A percentile compares a stretch with the other conserved stretches of the same genome.
These are phyloP conservation scores for Balamuthia mandrillaris DNA, from an alignment of 208 protist genomes.

Conservation along the genomic window DNA sequence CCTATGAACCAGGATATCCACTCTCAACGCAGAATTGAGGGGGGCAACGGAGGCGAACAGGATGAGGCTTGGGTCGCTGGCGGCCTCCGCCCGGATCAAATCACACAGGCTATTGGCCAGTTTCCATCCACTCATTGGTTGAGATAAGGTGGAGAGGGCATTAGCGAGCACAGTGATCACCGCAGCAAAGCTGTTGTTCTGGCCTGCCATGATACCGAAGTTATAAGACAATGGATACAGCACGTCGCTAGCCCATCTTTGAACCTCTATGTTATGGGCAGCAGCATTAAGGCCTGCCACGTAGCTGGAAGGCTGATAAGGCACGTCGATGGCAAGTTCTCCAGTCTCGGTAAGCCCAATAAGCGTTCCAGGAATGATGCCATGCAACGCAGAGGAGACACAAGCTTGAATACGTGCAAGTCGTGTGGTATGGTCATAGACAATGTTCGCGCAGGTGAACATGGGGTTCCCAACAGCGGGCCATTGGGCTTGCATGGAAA, in stretches of 20 bases:
- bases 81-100: not conserved
- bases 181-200: not conserved
- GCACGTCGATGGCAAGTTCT: not conserved
- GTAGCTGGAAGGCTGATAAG: not conserved
- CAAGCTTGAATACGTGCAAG: not conserved
- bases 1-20: not conserved
- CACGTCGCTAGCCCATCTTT: not conserved
- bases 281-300: not conserved
- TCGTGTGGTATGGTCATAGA: no score
- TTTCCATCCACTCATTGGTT: not conserved
- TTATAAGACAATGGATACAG: not conserved
- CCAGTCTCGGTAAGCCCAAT: not conserved
- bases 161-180: not conserved
- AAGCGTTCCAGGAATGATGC: not conserved
- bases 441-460: not conserved
- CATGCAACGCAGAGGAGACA: not conserved
- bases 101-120: not conserved
- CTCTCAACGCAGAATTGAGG: not conserved
- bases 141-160: not conserved
- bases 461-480: not conserved
- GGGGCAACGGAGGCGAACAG: not conserved
- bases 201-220: not conserved
- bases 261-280: not conserved
- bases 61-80: not conserved
- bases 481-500: not conserved